phyloP scores from a whole-genome alignment of 768 basidiomycete genomes.

The Sporobolomyces pararoseus region DNA sequence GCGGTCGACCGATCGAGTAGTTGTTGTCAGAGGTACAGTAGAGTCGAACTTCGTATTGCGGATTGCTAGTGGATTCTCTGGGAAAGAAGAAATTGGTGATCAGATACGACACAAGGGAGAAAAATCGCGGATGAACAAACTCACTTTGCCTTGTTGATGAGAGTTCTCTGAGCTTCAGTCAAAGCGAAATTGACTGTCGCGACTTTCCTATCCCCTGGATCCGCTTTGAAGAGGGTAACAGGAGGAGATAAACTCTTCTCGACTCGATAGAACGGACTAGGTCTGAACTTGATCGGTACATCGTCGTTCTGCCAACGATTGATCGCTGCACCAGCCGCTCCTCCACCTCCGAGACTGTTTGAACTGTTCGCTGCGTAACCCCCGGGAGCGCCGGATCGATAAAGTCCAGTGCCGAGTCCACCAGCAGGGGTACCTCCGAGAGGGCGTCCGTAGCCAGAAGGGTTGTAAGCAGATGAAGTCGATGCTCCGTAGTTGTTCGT shows the following conservation, averaged over 20 bases:
- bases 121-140: constrained; percentile 32
- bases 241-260: constrained; percentile 30
- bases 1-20: constrained; percentile 60
- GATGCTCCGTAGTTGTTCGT: constrained; percentile 16
- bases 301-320: constrained; percentile 19
- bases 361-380: not conserved
- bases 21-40: constrained; percentile 76
- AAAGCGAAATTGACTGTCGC: constrained; percentile 64
- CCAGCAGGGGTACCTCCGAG: too few species aligned
- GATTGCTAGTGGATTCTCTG: constrained; percentile 20
- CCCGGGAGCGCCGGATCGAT: not conserved
- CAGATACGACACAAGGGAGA: too few species aligned
- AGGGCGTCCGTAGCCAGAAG: too few species aligned
- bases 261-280: constrained; percentile 44
- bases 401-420: not conserved
- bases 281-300: constrained; percentile 39
- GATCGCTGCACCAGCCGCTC: not conserved
- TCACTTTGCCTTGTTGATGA: constrained; percentile 61
- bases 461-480: not conserved
- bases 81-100: too few species aligned
- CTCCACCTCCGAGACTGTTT: constrained; percentile 22
- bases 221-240: constrained; percentile 51
- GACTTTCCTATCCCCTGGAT: constrained; percentile 68
- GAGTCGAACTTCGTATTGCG: constrained; percentile 73
- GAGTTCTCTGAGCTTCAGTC: constrained; percentile 61